Evolutionary conservation across 2,329 filamentous ascomycete species (phyloP), one percentile per base, ranked within the genome.

Genomic region (Rhynchosporium graminicola): DNA sequence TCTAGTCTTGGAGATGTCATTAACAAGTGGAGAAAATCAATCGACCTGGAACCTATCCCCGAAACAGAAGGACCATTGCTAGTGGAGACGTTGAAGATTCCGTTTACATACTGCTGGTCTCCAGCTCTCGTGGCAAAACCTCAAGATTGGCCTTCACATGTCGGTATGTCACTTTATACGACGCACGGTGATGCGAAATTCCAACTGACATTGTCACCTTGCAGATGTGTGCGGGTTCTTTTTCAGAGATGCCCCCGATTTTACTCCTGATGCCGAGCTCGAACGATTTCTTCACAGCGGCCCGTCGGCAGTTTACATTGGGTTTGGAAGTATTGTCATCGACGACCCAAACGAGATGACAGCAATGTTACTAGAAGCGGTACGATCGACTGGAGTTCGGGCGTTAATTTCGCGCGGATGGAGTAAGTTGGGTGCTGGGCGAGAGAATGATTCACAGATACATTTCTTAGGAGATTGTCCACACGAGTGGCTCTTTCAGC

Each of bases 171-270:
- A 28, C 26, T 8, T 31, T n/a, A n/a, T 43, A 13, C 20, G 3
- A 15, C 75, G 77, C 2, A 71, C 26, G 10, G 6, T 1, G 13
- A 3, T 26, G 15, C 20, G 29, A 1, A n/a, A 3, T 10, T 4
- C 20, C 45, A 7, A 20, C 28, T 36, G 13, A 36, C 26, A 20
- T 20, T 13, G 8, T 6, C 26, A 40, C 4, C 1, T 46, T 38
- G 6, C 46, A 65, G 62, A 91, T 70, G 83, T 92, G 15, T 86
- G 87, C 2, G 90, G 90, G 36, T 93, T 92, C 70, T 88, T 91
- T 6, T 92, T 92, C 69, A 80, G 91, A 0, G 87, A 90, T 59
- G 74, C 77, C 8, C 80, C 81, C 1, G 70, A 82, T 0, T 83
- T 83, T 58, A 81, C 56, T 15, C 67, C 68, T 57, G 33, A 57